These are phyloP conservation scores for Friedmanniomyces endolithicus DNA, from an alignment of 495 filamentous ascomycete species.

Conservation along the genomic window DNA sequence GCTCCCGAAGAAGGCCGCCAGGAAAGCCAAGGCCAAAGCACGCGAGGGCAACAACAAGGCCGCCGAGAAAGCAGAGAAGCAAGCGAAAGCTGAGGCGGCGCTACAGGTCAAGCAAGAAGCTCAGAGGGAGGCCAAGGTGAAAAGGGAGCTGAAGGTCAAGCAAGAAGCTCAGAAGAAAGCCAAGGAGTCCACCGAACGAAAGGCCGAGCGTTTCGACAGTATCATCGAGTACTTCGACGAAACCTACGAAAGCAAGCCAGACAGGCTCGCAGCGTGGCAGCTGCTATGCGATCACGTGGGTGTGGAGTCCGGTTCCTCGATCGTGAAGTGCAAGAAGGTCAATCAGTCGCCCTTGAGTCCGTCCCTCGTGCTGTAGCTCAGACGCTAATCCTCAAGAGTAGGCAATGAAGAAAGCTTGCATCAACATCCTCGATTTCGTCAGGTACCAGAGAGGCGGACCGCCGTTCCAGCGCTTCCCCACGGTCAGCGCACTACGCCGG, in stretches of 20 bases:
- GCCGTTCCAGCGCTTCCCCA: neutral
- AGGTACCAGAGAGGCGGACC: neutral
- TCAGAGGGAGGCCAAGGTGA: neutral
- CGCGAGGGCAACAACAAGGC: neutral
- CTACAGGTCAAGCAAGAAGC: neutral
- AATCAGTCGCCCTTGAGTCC: neutral
- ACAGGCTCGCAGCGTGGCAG: slow-evolving; percentile 8
- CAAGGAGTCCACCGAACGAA: neutral
- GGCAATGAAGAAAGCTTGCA: neutral
- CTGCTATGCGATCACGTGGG: slow-evolving; percentile 8
- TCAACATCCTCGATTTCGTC: slow-evolving; percentile 17
- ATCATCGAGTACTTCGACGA: slow-evolving; percentile 6
- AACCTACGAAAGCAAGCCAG: slow-evolving; percentile 5
- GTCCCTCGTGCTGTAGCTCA: neutral
- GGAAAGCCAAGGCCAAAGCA: neutral
- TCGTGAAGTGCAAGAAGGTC: slow-evolving; percentile 4
- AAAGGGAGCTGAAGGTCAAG: neutral
- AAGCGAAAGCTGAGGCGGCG: neutral
- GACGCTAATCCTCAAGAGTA: neutral
- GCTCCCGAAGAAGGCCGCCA: neutral
- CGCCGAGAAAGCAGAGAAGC: neutral
- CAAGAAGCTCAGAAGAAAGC: neutral
- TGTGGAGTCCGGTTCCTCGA: neutral
- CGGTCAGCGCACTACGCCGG: neutral
- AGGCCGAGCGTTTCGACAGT: neutral